A percentile compares a stretch with the other conserved stretches of the same genome.
phyloP scores from a whole-genome alignment of 2,329 filamentous ascomycete genomes.

The Dactylellina drechsleri region DNA sequence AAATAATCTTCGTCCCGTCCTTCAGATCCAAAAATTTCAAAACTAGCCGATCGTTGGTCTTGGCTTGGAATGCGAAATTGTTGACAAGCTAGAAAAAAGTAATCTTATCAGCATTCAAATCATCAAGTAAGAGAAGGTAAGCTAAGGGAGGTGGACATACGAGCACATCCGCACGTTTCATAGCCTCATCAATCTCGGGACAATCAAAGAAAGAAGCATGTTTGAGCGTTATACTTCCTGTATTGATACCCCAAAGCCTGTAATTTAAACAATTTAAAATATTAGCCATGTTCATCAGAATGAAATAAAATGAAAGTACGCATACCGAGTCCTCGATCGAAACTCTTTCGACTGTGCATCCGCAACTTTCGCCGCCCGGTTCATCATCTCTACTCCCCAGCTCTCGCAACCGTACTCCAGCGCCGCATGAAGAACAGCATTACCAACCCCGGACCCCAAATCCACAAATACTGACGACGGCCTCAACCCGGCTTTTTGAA shows the following conservation, averaged over 20 bases:
- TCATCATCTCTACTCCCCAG: slow-evolving; percentile 97
- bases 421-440: slow-evolving; percentile 92
- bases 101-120: background rate
- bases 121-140: background rate
- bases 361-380: slow-evolving; percentile 84
- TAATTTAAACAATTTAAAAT: slow-evolving; percentile 4
- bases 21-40: slow-evolving; percentile 94
- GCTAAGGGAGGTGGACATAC: slow-evolving; percentile 39
- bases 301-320: background rate
- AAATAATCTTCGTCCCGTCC: slow-evolving; percentile 87
- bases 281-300: background rate
- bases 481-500: slow-evolving; percentile 78
- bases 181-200: slow-evolving; percentile 73
- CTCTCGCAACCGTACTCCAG: slow-evolving; percentile 92
- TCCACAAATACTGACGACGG: slow-evolving; percentile 91
- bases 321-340: slow-evolving; percentile 72
- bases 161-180: slow-evolving; percentile 90
- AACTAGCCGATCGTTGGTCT: slow-evolving; percentile 84
- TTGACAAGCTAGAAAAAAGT: slow-evolving; percentile 75
- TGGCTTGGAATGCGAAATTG: slow-evolving; percentile 93
- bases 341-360: slow-evolving; percentile 85
- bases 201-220: slow-evolving; percentile 85
- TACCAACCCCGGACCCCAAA: slow-evolving; percentile 93
- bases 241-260: slow-evolving; percentile 84
- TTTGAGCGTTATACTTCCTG: slow-evolving; percentile 81